phyloP scores from a whole-genome alignment of 768 basidiomycete genomes.

The Leccinum truebloodii region DNA sequence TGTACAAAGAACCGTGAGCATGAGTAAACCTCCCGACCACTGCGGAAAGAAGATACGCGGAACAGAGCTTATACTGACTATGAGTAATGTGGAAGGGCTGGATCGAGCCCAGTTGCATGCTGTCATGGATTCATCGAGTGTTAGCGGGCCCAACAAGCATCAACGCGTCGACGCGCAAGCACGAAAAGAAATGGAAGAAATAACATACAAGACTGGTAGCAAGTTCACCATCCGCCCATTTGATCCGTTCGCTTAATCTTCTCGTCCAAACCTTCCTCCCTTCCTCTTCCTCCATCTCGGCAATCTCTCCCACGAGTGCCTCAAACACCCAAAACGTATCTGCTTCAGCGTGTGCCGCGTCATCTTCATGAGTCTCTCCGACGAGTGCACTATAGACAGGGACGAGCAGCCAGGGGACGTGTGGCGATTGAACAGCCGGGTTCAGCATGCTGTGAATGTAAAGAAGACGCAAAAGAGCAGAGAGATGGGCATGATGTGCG shows the following conservation, averaged over 20 bases:
- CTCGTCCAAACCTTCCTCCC: constrained; percentile 62
- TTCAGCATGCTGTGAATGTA: constrained; percentile 73
- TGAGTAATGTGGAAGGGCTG: constrained; percentile 74
- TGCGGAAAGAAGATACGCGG: not conserved
- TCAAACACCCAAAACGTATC: constrained; percentile 86
- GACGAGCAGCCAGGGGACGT: constrained; percentile 68
- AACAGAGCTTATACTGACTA: constrained; percentile 49
- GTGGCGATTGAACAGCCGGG: constrained; percentile 67
- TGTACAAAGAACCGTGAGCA: constrained; percentile 26
- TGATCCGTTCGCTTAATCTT: constrained; percentile 58
- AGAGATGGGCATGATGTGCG: constrained; percentile 59
- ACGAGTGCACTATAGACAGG: constrained; percentile 64
- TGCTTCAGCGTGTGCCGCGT: constrained; percentile 69
- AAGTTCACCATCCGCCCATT: constrained; percentile 65
- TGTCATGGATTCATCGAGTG: constrained; percentile 25
- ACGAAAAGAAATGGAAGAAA: not conserved
- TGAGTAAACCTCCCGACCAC: not conserved
- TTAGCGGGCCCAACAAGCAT: not conserved
- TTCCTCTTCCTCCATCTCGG: constrained; percentile 72
- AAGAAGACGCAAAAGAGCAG: constrained; percentile 66
- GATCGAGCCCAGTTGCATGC: constrained; percentile 67
- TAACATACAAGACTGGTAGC: constrained; percentile 53
- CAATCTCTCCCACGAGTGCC: constrained; percentile 68
- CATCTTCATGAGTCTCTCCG: constrained; percentile 61
- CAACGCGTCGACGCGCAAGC: not conserved